A percentile compares a stretch with the other conserved stretches of the same genome.
phyloP scores from a whole-genome alignment of 164 flowering plant genomes.

The Sedum album region DNA sequence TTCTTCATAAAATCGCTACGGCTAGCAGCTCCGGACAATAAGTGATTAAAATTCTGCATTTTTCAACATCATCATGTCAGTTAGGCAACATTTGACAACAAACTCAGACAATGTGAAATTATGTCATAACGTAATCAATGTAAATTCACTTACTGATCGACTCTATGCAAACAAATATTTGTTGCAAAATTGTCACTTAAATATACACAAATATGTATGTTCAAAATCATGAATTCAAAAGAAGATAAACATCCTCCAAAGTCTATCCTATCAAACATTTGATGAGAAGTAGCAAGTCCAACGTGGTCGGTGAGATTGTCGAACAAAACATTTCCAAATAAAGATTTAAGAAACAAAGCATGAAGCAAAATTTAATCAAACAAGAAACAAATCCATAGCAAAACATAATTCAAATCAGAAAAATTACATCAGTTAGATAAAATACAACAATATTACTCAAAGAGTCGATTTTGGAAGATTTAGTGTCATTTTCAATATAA shows the following conservation, averaged over 20 bases:
- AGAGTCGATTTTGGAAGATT: background rate
- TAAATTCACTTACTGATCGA: no score
- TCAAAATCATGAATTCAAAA: no score
- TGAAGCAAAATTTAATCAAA: background rate
- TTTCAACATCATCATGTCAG: background rate
- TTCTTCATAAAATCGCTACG: background rate
- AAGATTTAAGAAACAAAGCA: background rate
- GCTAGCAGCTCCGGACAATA: background rate
- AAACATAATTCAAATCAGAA: background rate
- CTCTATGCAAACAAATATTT: no score
- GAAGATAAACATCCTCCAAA: background rate
- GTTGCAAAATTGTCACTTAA: no score
- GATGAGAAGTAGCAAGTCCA: background rate
- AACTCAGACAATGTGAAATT: no score
- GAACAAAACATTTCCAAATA: background rate
- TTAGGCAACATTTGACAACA: background rate
- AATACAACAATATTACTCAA: background rate
- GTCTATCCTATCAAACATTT: background rate
- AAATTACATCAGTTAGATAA: background rate
- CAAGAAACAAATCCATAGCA: constrained; percentile 1
- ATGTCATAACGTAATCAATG: no score
- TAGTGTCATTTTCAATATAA: background rate
- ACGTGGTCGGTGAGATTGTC: background rate
- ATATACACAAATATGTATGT: no score
- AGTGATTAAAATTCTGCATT: background rate